A percentile compares a stretch with the other conserved stretches of the same genome.
Conservation (phyloP, 2,329 filamentous ascomycete species). For the Fusarium sp. region DNA sequence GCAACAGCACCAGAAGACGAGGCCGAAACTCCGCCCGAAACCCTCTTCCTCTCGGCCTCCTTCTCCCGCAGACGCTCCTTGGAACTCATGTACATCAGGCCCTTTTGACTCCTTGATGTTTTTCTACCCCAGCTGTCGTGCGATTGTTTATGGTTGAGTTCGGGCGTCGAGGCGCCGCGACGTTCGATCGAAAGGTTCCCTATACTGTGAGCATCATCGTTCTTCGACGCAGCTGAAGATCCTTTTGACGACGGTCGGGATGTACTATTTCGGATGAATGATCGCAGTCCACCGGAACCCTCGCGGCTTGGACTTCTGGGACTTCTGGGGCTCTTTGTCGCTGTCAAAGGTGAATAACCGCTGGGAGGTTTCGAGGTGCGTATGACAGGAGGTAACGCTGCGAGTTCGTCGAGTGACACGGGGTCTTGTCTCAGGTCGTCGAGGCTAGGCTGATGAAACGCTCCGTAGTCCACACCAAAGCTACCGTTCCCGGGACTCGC, state of each 20-base stretch:
- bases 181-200: slow-evolving; percentile 73
- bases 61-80: slow-evolving; percentile 72
- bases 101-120: slow-evolving; percentile 61
- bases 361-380: slow-evolving; percentile 85
- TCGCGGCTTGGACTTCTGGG: slow-evolving; percentile 64
- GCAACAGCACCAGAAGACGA: slow-evolving; percentile 49
- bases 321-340: slow-evolving; percentile 60
- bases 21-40: slow-evolving; percentile 39
- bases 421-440: slow-evolving; percentile 59
- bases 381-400: slow-evolving; percentile 75
- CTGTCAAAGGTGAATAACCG: slow-evolving; percentile 77
- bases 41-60: slow-evolving; percentile 69
- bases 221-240: slow-evolving; percentile 62
- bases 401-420: slow-evolving; percentile 66
- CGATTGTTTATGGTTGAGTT: slow-evolving; percentile 64
- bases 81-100: slow-evolving; percentile 79
- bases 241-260: slow-evolving; percentile 68
- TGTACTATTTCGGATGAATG: slow-evolving; percentile 64
- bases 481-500: slow-evolving; percentile 58
- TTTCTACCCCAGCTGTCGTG: slow-evolving; percentile 72
- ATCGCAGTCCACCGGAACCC: slow-evolving; percentile 62
- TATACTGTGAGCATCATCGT: slow-evolving; percentile 70
- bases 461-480: slow-evolving; percentile 79
- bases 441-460: slow-evolving; percentile 64
- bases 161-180: slow-evolving; percentile 56